Evolutionary conservation across 2,329 filamentous ascomycete genomes (phyloP).

Genomic region (Pseudogymnoascus sp.): DNA sequence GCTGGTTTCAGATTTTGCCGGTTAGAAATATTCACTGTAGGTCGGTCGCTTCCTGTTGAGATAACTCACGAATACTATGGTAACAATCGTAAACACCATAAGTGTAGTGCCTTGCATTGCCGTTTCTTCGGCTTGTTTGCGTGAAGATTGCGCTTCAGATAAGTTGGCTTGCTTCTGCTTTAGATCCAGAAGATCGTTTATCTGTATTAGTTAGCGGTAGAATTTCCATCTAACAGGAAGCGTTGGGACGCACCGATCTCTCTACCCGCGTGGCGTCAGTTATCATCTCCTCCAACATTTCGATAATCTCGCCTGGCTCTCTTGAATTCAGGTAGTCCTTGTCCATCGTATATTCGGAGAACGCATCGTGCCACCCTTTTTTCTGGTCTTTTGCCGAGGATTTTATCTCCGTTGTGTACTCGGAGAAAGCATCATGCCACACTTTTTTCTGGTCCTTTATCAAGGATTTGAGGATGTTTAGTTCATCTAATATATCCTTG

Average conservation of each 20-base stretch:
- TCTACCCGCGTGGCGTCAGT: slow-evolving; percentile 14
- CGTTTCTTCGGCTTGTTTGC: slow-evolving; percentile 30
- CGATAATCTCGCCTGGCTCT: slow-evolving; percentile 10
- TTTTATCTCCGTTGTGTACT: slow-evolving; percentile 8
- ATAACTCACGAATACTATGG: slow-evolving; percentile 37
- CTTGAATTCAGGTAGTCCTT: slow-evolving; percentile 6
- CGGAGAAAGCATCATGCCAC: neutral
- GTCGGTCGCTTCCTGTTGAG: neutral
- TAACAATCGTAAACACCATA: slow-evolving; percentile 41
- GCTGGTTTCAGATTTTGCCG: neutral
- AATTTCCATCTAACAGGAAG: neutral
- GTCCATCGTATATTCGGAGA: slow-evolving; percentile 8
- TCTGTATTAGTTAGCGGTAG: neutral
- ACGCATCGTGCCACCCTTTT: slow-evolving; percentile 11
- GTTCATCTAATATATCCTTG: slow-evolving; percentile 19
- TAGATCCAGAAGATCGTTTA: slow-evolving; percentile 33
- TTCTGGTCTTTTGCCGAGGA: slow-evolving; percentile 13
- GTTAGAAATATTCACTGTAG: neutral
- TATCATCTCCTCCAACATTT: slow-evolving; percentile 10
- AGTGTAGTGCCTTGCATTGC: slow-evolving; percentile 31
- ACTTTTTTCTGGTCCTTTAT: neutral
- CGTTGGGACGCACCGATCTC: neutral
- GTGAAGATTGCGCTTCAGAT: slow-evolving; percentile 36
- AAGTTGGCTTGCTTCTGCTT: slow-evolving; percentile 42
- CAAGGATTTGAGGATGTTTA: slow-evolving; percentile 7